phyloP scores from a whole-genome alignment of 345 rosid species.

The Citrus hindsii region DNA sequence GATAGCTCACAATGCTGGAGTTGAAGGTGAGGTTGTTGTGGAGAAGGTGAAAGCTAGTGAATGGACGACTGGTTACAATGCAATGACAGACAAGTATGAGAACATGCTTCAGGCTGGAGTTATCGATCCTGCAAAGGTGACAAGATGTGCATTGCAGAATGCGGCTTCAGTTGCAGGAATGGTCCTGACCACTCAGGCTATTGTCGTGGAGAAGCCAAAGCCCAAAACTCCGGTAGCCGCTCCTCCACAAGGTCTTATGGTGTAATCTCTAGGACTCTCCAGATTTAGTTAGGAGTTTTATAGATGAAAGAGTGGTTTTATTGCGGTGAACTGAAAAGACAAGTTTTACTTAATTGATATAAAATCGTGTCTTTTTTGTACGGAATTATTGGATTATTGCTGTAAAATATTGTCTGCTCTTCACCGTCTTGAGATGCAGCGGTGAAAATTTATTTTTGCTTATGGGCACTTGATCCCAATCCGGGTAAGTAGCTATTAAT shows the following conservation, averaged over 20 bases:
- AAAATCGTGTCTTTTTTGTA: background rate
- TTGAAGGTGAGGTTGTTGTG: constrained; percentile 94
- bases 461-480: too few relatives aligned
- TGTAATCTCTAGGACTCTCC: constrained; percentile 24
- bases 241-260: constrained; percentile 55
- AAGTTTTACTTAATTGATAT: background rate
- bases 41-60: constrained; percentile 71
- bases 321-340: background rate
- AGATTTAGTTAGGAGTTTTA: constrained; percentile 12
- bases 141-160: constrained; percentile 91
- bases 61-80: constrained; percentile 96
- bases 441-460: background rate
- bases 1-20: constrained; percentile 93
- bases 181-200: constrained; percentile 98
- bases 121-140: constrained; percentile 93
- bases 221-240: constrained; percentile 58
- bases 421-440: background rate
- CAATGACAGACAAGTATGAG: constrained; percentile 84
- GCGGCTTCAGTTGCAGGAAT: constrained; percentile 96
- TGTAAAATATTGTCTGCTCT: background rate
- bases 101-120: constrained; percentile 88
- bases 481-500: too few relatives aligned
- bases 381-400: background rate
- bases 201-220: constrained; percentile 83
- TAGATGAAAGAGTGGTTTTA: background rate